A percentile compares a stretch with the other conserved stretches of the same genome.
phyloP scores from a whole-genome alignment of 83 land plant genomes.

The Picea abies region DNA sequence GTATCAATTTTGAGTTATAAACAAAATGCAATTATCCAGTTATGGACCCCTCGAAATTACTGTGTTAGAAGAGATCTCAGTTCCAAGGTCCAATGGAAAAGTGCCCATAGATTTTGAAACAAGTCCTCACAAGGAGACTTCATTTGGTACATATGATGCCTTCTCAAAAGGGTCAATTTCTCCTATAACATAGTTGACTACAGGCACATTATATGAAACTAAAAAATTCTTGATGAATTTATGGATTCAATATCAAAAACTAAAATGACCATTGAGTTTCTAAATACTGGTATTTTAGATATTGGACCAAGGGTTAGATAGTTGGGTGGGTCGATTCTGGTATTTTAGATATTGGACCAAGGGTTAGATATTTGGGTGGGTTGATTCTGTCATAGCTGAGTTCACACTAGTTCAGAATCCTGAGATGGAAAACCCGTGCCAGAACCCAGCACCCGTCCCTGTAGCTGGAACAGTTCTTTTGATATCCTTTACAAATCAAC shows the following conservation, averaged over 20 bases:
- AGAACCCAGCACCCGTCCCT: too few relatives aligned
- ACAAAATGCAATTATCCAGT: too few relatives aligned
- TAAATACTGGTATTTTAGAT: conserved; percentile 17
- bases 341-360: too few relatives aligned
- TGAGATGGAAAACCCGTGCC: too few relatives aligned
- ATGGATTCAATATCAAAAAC: neutral
- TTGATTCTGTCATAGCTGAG: conserved; percentile 5
- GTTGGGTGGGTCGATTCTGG: too few relatives aligned
- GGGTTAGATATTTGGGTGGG: neutral
- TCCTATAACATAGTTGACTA: conserved; percentile 19
- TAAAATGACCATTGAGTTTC: conserved; percentile 21
- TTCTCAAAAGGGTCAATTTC: conserved; percentile 57
- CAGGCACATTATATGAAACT: conserved; percentile 16
- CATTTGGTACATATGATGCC: conserved; percentile 60
- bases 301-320: conserved; percentile 23
- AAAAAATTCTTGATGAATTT: neutral
- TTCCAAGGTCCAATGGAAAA: conserved; percentile 52
- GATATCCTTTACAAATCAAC: conserved; percentile 23
- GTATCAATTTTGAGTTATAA: too few relatives aligned
- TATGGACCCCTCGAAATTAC: neutral
- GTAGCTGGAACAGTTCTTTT: neutral
- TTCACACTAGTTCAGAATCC: conserved; percentile 15
- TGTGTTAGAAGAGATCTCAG: conserved; percentile 25
- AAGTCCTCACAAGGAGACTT: conserved; percentile 58
- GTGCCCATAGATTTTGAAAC: conserved; percentile 67